phyloP scores from a whole-genome alignment of 192 early-diverging fungal species.

The Martensiomyces pterosporus region DNA sequence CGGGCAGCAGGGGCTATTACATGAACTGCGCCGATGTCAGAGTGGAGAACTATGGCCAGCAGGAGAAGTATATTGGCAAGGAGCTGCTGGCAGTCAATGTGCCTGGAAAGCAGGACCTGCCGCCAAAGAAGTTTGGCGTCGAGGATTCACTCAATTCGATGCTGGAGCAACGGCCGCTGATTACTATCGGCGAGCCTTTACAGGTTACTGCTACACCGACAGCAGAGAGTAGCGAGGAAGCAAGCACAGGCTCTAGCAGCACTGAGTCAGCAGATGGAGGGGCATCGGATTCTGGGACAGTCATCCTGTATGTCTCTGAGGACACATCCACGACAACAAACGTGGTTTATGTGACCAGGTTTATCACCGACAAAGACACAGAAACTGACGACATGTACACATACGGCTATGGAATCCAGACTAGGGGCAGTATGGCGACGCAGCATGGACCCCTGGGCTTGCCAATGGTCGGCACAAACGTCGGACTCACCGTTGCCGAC shows the following conservation, averaged over 20 bases:
- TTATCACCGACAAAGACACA: conserved; percentile 30
- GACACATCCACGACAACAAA: conserved; percentile 31
- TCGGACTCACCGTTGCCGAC: conserved; percentile 29
- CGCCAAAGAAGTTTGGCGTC: conserved; percentile 6
- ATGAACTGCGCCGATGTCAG: conserved; percentile 48
- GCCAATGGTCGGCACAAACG: conserved; percentile 35
- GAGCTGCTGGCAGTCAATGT: conserved; percentile 45
- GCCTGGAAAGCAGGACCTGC: conserved; percentile 22
- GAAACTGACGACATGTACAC: conserved; percentile 25
- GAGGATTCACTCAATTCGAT: conserved; percentile 20
- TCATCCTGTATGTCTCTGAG: conserved; percentile 40
- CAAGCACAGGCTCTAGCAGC: not conserved
- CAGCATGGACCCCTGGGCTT: conserved; percentile 27
- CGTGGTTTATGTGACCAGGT: conserved; percentile 30
- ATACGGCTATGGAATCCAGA: conserved; percentile 32
- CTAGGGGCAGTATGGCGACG: conserved; percentile 22
- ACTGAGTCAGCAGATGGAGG: not conserved
- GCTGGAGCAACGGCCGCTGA: conserved; percentile 17
- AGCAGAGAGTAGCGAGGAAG: not conserved
- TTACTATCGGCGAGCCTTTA: conserved; percentile 29
- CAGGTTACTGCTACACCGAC: not conserved
- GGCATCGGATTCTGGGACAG: conserved; percentile 1
- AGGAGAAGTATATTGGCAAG: conserved; percentile 33
- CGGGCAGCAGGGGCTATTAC: conserved; percentile 20
- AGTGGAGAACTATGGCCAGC: conserved; percentile 40